Base-by-base conservation (phyloP, 2,329 filamentous ascomycete species). In the Aureobasidium lini region DNA sequence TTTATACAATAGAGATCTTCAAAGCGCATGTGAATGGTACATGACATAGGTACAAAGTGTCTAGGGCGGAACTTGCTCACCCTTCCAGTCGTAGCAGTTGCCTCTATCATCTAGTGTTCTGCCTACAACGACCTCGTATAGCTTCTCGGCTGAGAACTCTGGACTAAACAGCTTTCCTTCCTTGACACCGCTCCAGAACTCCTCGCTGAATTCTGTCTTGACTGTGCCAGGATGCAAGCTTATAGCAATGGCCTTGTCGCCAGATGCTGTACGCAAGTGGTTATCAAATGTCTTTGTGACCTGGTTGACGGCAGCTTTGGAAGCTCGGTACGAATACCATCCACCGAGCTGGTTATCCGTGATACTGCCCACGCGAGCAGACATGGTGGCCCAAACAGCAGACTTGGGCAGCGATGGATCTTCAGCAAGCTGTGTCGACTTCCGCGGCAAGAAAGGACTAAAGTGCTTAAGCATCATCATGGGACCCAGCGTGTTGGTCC, bases 151-250 rank as follows among this genome's bases (percentile, higher is more conserved):
- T 18, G 87, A 84, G 67, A 81, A 85, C 62, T 86, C 84, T 1
- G 84, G 78, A 61, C 79, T 82, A 65, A 93, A 85, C 64, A 94
- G 73, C 71, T 86, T 84, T 64, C 81, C 77, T 47, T 77, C 73
- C 66, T 77, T 77, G 43, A 87, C 84, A 42, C 78, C 82, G 0
- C 68, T 76, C 89, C 88, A 93, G 68, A 89, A 94, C 44, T 84
- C 84, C 66, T 77, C 80, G 63, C 85, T 90, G 62, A 95, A 74
- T 9, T 81, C 85, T 53, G 89, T 94, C 75, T 81, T 85, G 50
- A 94, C 89, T 1, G 89, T 94, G 2, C 90, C 89, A 1, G 90
- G 90, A 72, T 94, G 90, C 67, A 94, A 79, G 9, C 81, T 81
- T 10, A 95, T 74, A 1, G 84, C 84, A 64, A 90, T 77, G 0